A percentile compares a stretch with the other conserved stretches of the same genome.
phyloP scores from a whole-genome alignment of 2,329 filamentous ascomycete genomes.

The Talaromyces sp. region DNA sequence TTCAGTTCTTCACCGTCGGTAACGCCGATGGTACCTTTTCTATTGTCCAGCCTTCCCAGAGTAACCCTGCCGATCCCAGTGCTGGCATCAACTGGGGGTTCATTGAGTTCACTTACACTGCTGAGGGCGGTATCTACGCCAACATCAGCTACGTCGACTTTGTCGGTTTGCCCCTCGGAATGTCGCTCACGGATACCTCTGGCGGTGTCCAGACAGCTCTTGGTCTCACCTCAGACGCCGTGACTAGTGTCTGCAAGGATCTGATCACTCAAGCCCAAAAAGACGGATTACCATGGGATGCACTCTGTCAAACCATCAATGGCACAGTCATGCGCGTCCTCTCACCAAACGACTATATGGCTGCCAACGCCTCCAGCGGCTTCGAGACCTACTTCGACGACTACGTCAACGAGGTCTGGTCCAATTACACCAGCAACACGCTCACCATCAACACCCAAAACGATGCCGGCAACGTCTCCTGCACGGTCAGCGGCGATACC shows the following conservation, averaged over 20 bases:
- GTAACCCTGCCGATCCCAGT: conserved; percentile 47
- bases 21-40: conserved; percentile 29
- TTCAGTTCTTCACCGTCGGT: conserved; percentile 46
- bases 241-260: conserved; percentile 47
- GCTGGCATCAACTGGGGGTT: conserved; percentile 52
- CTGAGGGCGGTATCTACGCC: conserved; percentile 44
- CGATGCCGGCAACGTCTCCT: conserved; percentile 51
- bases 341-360: conserved; percentile 54
- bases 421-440: conserved; percentile 46
- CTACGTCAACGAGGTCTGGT: conserved; percentile 56
- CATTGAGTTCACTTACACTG: conserved; percentile 48
- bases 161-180: conserved; percentile 52
- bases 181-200: conserved; percentile 52
- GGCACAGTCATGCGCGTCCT: conserved; percentile 52
- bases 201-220: conserved; percentile 49
- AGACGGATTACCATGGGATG: conserved; percentile 55
- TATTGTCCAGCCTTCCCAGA: conserved; percentile 52
- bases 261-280: conserved; percentile 48
- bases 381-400: conserved; percentile 53
- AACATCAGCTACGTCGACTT: conserved; percentile 57
- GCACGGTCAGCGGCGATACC: conserved; percentile 42
- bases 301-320: conserved; percentile 47
- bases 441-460: conserved; percentile 57
- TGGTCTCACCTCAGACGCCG: conserved; percentile 51
- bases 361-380: conserved; percentile 44